Percentiles rank a stretch among this genome's conserved stretches.
Conservation (phyloP, 2,329 filamentous ascomycete genomes). For the Epichloe brachyelytri region DNA sequence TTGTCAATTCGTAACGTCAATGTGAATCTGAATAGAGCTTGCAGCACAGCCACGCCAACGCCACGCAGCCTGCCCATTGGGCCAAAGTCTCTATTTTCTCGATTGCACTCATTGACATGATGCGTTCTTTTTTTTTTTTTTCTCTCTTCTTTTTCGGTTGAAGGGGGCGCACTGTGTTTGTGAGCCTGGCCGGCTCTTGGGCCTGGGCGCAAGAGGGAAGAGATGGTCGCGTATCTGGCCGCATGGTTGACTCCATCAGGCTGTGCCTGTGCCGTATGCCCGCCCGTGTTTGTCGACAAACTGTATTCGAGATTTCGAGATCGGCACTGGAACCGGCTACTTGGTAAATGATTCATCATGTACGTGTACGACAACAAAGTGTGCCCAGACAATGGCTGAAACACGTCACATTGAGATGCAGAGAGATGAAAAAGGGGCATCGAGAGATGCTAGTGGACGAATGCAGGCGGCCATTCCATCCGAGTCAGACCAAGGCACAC, state of each 20-base stretch:
- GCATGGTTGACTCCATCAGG: not conserved
- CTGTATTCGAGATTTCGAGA: not conserved
- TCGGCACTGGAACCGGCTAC: not conserved
- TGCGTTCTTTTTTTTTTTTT: too few species aligned
- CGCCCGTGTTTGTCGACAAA: not conserved
- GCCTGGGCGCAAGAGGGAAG: constrained; percentile 1
- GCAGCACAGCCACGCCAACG: too few species aligned
- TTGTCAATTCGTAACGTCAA: too few species aligned
- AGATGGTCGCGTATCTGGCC: not conserved
- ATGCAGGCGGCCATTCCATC: too few species aligned
- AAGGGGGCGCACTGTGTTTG: not conserved
- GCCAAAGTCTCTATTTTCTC: too few species aligned
- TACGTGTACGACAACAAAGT: not conserved
- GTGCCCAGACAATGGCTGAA: not conserved
- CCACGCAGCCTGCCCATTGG: too few species aligned
- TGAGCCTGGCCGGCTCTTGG: constrained; percentile 3
- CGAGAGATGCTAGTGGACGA: not conserved
- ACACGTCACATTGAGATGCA: not conserved
- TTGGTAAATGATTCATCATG: not conserved
- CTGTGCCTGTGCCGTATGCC: not conserved
- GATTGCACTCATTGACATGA: too few species aligned
- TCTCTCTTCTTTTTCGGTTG: too few species aligned
- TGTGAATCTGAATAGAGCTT: too few species aligned
- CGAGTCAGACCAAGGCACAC: not conserved
- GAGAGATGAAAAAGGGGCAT: not conserved